Base-by-base conservation (phyloP, 805 yeast species). In the Candida ulmi region DNA sequence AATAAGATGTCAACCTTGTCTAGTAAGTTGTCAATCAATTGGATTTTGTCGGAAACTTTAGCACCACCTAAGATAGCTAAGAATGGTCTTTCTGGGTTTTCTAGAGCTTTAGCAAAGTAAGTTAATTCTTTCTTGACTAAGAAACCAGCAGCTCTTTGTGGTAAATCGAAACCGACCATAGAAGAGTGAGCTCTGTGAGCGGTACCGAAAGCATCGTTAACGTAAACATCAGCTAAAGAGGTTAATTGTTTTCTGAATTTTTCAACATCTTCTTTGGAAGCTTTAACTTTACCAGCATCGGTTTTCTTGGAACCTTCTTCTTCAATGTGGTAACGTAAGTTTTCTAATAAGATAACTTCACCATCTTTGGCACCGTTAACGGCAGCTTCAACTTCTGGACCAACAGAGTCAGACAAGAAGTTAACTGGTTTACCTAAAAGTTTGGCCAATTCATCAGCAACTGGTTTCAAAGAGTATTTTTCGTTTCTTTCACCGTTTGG, bases 141-240 rank as follows among this genome's bases (percentile, higher is more conserved):
- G 95, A 91, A 95, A 68, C 99, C 99, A 52, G 97, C 84, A 58
- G 98, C 99, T 72, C 93, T 85, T 73, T 88, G 90, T 50, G 95
- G 90, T 58, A 88, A 78, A 57, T 91, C 90, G 57, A 93, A 76
- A 63, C 99, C 99, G 60, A 93, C 99, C 90, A 93, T 91, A 36
- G 99, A 93, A 40, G 97, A 88, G 77, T 93, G 99, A 49, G 99
- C 99, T 78, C 99, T 88, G 84, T 93, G 99, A 42, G 98, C 97
- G 49, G 99, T 93, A 68, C 99, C 99, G 61, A 93, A 93, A 43
- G 97, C 98, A 67, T 93, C 99, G 73, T 93, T 83, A 66, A 93
- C 80, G 76, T 93, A 93, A 51, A 93, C 95, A 61, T 93, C 99
- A 54, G 97, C 98, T 60, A 93, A 76, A 41, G 88, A 71, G 58